Evolutionary conservation across 2,329 filamentous ascomycete genomes (phyloP).

Genomic region (Talaromyces sp.): DNA sequence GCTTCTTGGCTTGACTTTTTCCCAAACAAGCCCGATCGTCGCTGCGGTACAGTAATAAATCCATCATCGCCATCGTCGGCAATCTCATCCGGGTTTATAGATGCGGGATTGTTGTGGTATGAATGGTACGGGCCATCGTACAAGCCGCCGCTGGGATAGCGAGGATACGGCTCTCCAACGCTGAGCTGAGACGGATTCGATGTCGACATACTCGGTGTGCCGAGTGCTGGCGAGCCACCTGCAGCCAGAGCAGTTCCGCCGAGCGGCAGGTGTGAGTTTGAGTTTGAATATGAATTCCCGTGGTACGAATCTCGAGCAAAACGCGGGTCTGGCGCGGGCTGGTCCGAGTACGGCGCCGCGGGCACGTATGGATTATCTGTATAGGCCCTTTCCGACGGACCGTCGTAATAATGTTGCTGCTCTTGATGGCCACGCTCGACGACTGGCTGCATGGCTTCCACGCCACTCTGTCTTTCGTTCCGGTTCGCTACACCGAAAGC

Average conservation of each 20-base stretch:
- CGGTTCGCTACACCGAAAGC: slow-evolving; percentile 61
- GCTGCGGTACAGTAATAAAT: slow-evolving; percentile 52
- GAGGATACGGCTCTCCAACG: slow-evolving; percentile 40
- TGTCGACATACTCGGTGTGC: slow-evolving; percentile 24
- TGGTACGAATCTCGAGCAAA: slow-evolving; percentile 30
- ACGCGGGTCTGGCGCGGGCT: neutral
- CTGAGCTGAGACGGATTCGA: slow-evolving; percentile 42
- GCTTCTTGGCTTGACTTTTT: slow-evolving; percentile 33
- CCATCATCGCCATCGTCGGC: slow-evolving; percentile 86
- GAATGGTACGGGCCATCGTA: slow-evolving; percentile 58
- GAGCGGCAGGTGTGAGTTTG: slow-evolving; percentile 22
- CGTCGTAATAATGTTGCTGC: slow-evolving; percentile 12
- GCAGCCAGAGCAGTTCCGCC: slow-evolving; percentile 29
- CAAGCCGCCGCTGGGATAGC: slow-evolving; percentile 31
- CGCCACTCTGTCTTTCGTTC: slow-evolving; percentile 59
- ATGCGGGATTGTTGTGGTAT: slow-evolving; percentile 43
- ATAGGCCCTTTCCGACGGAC: slow-evolving; percentile 11
- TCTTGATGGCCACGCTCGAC: slow-evolving; percentile 11
- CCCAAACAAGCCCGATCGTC: slow-evolving; percentile 53
- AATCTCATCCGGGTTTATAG: slow-evolving; percentile 72
- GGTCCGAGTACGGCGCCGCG: neutral
- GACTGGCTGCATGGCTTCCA: slow-evolving; percentile 53
- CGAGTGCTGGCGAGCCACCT: slow-evolving; percentile 26
- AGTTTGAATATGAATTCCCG: slow-evolving; percentile 14
- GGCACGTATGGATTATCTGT: slow-evolving; percentile 32